phyloP scores from a whole-genome alignment of 257 asterid species.

The Datura wrightii region DNA sequence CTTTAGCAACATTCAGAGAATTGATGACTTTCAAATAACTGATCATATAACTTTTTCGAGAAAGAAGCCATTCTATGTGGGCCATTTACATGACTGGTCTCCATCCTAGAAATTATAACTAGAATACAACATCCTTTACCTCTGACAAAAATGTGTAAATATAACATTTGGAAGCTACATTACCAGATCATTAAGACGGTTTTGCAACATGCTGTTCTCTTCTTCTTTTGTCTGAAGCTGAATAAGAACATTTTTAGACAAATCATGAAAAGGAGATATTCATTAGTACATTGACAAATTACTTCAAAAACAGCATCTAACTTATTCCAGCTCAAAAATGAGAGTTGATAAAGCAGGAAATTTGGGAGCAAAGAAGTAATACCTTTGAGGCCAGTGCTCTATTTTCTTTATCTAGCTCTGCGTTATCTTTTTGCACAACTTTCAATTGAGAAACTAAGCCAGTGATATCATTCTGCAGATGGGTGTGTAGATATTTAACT shows the following conservation, averaged over 20 bases:
- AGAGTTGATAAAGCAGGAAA: not conserved
- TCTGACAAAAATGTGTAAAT: constrained; percentile 10
- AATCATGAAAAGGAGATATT: not conserved
- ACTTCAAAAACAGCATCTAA: not conserved
- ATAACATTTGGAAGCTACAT: constrained; percentile 30
- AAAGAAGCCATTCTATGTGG: not conserved
- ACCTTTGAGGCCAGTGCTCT: constrained; percentile 67
- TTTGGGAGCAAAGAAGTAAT: not conserved
- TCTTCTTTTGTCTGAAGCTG: constrained; percentile 78
- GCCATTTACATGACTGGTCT: not conserved
- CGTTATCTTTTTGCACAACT: constrained; percentile 70
- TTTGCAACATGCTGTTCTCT: constrained; percentile 68
- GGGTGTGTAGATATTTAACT: not conserved
- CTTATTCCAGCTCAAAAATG: not conserved
- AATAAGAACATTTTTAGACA: constrained; percentile 23
- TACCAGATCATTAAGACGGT: constrained; percentile 90
- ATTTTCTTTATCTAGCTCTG: constrained; percentile 70
- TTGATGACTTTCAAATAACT: not conserved
- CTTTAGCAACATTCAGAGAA: not conserved
- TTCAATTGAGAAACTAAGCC: constrained; percentile 84
- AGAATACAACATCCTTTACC: not conserved
- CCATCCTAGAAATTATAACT: constrained; percentile 1
- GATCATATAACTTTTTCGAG: not conserved
- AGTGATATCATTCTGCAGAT: constrained; percentile 78
- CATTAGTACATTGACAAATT: not conserved